Percentiles rank a stretch among this genome's conserved stretches.
phyloP scores from a whole-genome alignment of 345 rosid species.

The Eucalyptus cloeziana region DNA sequence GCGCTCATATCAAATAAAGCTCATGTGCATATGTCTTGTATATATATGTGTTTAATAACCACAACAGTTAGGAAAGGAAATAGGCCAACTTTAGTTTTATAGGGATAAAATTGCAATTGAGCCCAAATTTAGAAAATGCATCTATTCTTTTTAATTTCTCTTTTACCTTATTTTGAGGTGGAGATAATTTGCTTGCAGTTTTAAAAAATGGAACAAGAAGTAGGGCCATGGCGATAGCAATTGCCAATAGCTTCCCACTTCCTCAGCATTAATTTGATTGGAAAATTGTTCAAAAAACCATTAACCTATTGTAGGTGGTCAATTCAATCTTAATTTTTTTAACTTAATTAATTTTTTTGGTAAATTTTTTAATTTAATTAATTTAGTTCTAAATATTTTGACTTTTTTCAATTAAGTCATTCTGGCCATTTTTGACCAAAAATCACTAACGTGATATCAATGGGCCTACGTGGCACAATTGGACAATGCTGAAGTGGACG shows the following conservation, averaged over 20 bases:
- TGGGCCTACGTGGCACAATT: background rate
- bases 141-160: background rate
- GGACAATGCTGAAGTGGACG: background rate
- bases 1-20: background rate
- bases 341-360: no score
- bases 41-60: background rate
- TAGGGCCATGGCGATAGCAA: background rate
- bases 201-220: background rate
- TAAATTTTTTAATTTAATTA: no score
- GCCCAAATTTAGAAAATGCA: background rate
- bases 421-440: no score
- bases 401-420: background rate
- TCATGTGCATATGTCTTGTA: background rate
- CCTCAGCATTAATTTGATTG: background rate
- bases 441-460: background rate
- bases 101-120: background rate
- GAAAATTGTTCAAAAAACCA: no score
- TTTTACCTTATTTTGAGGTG: background rate
- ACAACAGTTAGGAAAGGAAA: background rate
- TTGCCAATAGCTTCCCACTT: background rate
- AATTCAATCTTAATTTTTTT: no score
- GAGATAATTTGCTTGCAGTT: background rate
- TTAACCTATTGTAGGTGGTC: no score
- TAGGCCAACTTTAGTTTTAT: background rate
- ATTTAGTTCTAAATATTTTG: no score